Evolutionary conservation across 345 rosid genomes (phyloP).

Genomic region (Corchorus olitorius): DNA sequence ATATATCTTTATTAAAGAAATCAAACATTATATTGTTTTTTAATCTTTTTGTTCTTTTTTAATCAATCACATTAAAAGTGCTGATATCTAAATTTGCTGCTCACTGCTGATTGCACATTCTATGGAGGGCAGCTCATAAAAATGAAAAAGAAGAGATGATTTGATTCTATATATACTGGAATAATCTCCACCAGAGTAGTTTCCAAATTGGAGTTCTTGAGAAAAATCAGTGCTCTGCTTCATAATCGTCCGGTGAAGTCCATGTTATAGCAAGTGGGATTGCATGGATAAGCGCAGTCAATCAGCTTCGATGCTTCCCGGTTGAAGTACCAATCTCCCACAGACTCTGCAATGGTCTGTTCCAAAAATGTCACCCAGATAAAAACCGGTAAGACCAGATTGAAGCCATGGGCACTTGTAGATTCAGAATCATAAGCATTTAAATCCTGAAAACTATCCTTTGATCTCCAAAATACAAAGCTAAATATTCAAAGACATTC

Average conservation of each 20-base stretch:
- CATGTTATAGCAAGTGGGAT: conserved; percentile 79
- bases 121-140: neutral
- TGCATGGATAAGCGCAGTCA: conserved; percentile 91
- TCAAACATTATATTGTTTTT: neutral
- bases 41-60: too few relatives aligned
- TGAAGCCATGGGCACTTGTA: neutral
- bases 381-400: conserved; percentile 2
- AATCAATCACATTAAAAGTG: neutral
- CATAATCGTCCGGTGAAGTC: conserved; percentile 41
- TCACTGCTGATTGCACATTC: too few relatives aligned
- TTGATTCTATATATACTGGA: neutral
- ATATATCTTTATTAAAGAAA: too few relatives aligned
- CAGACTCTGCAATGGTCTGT: conserved; percentile 87
- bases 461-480: neutral
- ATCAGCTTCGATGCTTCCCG: conserved; percentile 57
- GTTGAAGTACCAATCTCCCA: conserved; percentile 87
- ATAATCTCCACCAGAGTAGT: neutral
- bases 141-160: too few relatives aligned
- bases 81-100: too few relatives aligned
- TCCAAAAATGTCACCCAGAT: conserved; percentile 5
- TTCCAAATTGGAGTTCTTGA: neutral
- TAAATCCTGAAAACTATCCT: too few relatives aligned
- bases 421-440: too few relatives aligned
- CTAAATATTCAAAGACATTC: neutral
- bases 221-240: conserved; percentile 1